Conservation (phyloP, 371 early-diverging fungal species). For the Coemansia sp. region DNA sequence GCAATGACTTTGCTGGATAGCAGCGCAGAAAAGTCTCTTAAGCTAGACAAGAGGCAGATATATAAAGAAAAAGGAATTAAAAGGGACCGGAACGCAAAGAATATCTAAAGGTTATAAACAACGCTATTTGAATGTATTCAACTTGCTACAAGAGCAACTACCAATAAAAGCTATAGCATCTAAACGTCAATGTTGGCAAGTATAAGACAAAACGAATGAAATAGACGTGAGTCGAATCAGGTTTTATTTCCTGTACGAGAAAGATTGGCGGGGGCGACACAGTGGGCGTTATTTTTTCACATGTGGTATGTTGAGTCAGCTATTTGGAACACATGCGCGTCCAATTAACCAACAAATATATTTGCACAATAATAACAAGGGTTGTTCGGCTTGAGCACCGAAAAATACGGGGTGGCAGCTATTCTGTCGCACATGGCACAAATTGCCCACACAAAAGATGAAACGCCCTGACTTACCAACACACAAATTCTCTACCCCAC, state of each 20-base stretch:
- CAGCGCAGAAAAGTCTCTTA: neutral
- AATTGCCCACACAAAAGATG: no score
- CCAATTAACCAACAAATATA: no score
- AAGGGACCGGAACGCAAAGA: neutral
- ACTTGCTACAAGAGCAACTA: neutral
- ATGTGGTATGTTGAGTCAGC: neutral
- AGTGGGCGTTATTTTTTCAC: neutral
- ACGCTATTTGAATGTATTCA: conserved; percentile 2
- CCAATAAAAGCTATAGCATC: neutral
- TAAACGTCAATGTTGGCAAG: no score
- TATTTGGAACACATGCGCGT: neutral
- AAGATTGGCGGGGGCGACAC: neutral
- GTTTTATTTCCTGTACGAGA: neutral
- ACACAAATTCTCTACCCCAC: no score
- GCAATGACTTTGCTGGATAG: neutral
- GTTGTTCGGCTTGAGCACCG: neutral
- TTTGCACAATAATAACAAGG: no score
- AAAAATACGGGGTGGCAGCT: neutral
- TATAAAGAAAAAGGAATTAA: neutral
- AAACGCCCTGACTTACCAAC: no score
- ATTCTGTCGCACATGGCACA: conserved; percentile 3
- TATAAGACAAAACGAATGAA: no score
- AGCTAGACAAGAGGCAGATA: neutral
- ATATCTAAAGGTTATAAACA: neutral
- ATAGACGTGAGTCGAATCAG: neutral